These are phyloP conservation scores for Aspergillus vadensis DNA, from an alignment of 2,329 filamentous ascomycete genomes.

Conservation along the genomic window DNA sequence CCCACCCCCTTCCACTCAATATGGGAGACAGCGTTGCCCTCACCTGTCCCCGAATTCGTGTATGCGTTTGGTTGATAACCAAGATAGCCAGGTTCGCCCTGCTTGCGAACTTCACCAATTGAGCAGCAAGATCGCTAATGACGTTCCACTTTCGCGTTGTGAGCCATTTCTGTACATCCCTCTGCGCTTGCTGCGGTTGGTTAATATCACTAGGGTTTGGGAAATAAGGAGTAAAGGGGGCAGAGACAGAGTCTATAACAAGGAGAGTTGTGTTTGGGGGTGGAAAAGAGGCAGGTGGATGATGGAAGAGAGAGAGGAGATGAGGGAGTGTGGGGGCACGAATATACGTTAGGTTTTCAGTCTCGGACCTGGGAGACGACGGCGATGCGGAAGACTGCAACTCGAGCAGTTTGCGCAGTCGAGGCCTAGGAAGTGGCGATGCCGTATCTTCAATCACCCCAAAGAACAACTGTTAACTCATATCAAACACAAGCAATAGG, in stretches of 20 bases:
- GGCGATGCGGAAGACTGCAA: conserved; percentile 13
- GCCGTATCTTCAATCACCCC: neutral
- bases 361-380: conserved; percentile 29
- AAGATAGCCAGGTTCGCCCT: conserved; percentile 72
- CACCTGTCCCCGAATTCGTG: conserved; percentile 71
- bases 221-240: conserved; percentile 74
- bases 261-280: conserved; percentile 66
- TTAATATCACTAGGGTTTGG: conserved; percentile 56
- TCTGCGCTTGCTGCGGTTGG: conserved; percentile 34
- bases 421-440: neutral
- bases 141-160: conserved; percentile 56
- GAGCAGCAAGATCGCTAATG: conserved; percentile 64
- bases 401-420: conserved; percentile 11
- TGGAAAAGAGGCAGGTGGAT: conserved; percentile 65
- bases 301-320: conserved; percentile 70
- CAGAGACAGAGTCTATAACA: conserved; percentile 76
- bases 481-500: neutral
- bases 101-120: conserved; percentile 71
- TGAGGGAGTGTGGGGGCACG: conserved; percentile 61
- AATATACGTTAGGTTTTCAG: conserved; percentile 66
- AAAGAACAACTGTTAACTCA: neutral
- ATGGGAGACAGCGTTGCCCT: conserved; percentile 71
- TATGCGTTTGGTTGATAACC: conserved; percentile 76
- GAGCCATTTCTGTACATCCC: conserved; percentile 45
- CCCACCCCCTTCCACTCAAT: conserved; percentile 76